A percentile compares a stretch with the other conserved stretches of the same genome.
These are phyloP conservation scores for Boletus barrowsii DNA, from an alignment of 768 basidiomycete genomes.

Conservation along the genomic window DNA sequence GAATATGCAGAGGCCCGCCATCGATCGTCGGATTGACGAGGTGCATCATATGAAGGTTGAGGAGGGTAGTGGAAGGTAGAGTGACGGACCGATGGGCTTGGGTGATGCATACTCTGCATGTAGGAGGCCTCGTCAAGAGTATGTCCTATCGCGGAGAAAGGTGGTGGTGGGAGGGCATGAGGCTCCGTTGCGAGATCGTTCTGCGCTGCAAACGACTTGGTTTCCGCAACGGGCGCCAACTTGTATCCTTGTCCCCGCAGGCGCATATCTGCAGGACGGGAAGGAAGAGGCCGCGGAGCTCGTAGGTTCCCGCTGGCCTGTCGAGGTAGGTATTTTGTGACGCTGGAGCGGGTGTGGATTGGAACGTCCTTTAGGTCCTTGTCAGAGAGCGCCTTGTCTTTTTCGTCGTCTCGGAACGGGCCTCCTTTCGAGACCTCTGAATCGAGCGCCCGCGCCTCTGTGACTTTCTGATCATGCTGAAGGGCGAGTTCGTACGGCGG, in stretches of 20 bases:
- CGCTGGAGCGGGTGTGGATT: too few species aligned
- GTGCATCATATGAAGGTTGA: conserved; percentile 20
- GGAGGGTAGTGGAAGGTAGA: conserved; percentile 24
- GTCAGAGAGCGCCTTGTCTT: conserved; percentile 14
- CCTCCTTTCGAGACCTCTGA: conserved; percentile 7
- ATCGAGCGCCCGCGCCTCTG: conserved; percentile 13
- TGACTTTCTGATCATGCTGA: conserved; percentile 51
- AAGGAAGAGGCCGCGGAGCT: conserved; percentile 26
- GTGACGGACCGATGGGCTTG: conserved; percentile 16
- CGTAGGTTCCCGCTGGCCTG: conserved; percentile 1
- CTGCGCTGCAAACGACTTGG: not conserved
- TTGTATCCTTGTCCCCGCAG: not conserved
- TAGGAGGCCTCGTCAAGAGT: conserved; percentile 38
- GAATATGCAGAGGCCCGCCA: conserved; percentile 1
- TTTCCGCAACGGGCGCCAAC: conserved; percentile 1
- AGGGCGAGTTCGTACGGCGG: conserved; percentile 42
- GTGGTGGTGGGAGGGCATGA: conserved; percentile 32
- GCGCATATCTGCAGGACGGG: conserved; percentile 13
- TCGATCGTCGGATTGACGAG: conserved; percentile 11
- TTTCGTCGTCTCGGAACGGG: conserved; percentile 16
- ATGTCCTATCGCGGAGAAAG: conserved; percentile 30
- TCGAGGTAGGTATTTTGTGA: conserved; percentile 1
- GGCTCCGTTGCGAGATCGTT: conserved; percentile 6
- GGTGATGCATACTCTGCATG: conserved; percentile 22
- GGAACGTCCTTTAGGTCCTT: conserved; percentile 1